These are phyloP conservation scores for Jaltomata sinuosa DNA, from an alignment of 257 asterid species.

Conservation along the genomic window DNA sequence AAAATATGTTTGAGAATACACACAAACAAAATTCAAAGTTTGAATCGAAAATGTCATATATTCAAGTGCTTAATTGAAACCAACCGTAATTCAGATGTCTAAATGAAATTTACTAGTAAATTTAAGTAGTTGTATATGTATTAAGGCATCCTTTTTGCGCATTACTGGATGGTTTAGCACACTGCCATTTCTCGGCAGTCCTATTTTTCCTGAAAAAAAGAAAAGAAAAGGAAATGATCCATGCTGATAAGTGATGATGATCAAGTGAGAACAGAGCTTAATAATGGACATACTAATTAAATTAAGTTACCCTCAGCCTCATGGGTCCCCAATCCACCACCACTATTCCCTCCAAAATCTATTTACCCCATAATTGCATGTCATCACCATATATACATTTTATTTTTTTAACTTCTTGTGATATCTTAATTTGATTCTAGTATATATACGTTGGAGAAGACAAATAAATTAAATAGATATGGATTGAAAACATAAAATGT, in stretches of 20 bases:
- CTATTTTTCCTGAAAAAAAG: background rate
- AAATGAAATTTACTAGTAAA: too few species aligned
- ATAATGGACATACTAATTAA: background rate
- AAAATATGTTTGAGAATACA: too few species aligned
- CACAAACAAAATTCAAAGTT: too few species aligned
- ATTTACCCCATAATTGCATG: background rate
- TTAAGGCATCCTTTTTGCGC: too few species aligned
- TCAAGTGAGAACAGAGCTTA: background rate
- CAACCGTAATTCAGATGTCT: too few species aligned
- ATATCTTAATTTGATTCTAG: background rate
- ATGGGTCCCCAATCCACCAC: background rate
- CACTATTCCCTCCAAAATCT: background rate
- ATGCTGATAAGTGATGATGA: background rate
- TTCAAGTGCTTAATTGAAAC: too few species aligned
- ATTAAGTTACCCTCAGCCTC: background rate
- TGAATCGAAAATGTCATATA: too few species aligned
- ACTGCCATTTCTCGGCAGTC: background rate
- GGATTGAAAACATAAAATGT: background rate
- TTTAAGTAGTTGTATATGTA: too few species aligned
- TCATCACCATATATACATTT: background rate
- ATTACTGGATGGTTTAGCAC: background rate
- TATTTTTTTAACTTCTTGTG: background rate
- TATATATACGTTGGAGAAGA: background rate
- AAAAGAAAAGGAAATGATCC: background rate
- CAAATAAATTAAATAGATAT: background rate